Evolutionary conservation across 176 grass and related monocot genomes (phyloP), one percentile per base, ranked within the genome.

Genomic region (Juncus effusus): DNA sequence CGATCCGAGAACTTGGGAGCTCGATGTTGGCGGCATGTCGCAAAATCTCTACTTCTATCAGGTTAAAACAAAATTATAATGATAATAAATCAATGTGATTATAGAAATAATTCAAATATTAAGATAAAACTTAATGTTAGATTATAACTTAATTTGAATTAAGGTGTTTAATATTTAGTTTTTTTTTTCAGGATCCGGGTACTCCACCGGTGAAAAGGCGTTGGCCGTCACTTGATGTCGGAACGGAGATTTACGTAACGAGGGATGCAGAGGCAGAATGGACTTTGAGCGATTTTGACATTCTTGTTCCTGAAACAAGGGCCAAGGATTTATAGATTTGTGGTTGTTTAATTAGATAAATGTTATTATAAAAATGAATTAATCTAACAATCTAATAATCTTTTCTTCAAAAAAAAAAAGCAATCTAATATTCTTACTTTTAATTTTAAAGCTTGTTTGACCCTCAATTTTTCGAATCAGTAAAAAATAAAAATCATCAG

Each of bases 191-290:
- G 92, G 87, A 96, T 44, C 82, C 87, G 0, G 70, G 58, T 12
- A 88, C 87, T 6, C 55, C 79, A n/a, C 50, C 87, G n/a, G 92
- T 84, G 0, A 85, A 0, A 70, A 78, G 87, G 62, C 53, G 53
- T 13, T 96, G 92, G 92, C 75, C 87, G 59, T 96, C 92, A 13
- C 78, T 96, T 2, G 92, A 96, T 62, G 91, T 96, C 35, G 91
- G 91, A 15, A 85, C 87, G 8, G 92, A 96, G 82, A 90, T 96
- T 4, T 96, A 88, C 36, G 9, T 77, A 5, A 85, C 81, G 10
- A 7, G 78, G 5, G 19, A 52, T 1, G 87, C 66, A 3, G 80
- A 68, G 60, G 91, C 86, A 0, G 91, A 96, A 79, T 96, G 91
- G 91, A 83, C 79, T 28, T 60, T 90, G 2, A 87, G 81, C 6